Conservation (phyloP, 2,329 filamentous ascomycete genomes). For the Fusarium torreyae region DNA sequence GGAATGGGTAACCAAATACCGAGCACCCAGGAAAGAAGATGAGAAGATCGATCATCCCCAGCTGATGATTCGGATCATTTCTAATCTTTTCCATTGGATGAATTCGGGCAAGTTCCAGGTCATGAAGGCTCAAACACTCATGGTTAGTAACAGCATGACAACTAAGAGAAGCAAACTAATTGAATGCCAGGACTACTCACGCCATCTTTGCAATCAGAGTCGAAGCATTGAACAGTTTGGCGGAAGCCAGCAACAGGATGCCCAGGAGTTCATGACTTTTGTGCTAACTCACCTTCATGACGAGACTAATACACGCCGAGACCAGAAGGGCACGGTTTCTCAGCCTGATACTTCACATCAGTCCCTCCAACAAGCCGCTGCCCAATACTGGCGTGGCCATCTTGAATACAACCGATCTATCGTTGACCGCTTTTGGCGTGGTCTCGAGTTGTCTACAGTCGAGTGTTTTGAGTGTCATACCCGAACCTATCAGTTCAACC, state of each 20-base stretch:
- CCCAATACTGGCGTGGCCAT: conserved; percentile 82
- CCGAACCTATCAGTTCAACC: conserved; percentile 60
- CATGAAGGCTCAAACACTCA: conserved; percentile 70
- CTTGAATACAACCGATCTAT: conserved; percentile 80
- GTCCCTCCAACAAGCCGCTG: conserved; percentile 69
- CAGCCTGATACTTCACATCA: conserved; percentile 55
- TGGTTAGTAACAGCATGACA: conserved; percentile 62
- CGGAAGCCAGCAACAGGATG: conserved; percentile 86
- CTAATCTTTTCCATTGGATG: conserved; percentile 72
- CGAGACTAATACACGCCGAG: conserved; percentile 79
- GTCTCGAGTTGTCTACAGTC: conserved; percentile 79
- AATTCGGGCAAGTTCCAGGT: conserved; percentile 63
- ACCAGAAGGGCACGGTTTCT: conserved; percentile 55
- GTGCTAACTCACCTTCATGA: conserved; percentile 86
- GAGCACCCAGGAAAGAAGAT: conserved; percentile 76
- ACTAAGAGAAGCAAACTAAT: conserved; percentile 41
- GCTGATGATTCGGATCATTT: conserved; percentile 72
- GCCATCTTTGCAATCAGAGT: conserved; percentile 55
- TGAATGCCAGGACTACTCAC: conserved; percentile 67
- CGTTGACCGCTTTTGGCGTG: conserved; percentile 84
- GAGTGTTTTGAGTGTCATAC: conserved; percentile 75
- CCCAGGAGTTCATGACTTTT: conserved; percentile 90
- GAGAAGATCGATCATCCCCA: conserved; percentile 68
- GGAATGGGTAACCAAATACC: conserved; percentile 74
- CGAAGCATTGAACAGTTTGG: conserved; percentile 69